phyloP scores from a whole-genome alignment of 2,329 filamentous ascomycete genomes.

The Aspergillus proliferans region DNA sequence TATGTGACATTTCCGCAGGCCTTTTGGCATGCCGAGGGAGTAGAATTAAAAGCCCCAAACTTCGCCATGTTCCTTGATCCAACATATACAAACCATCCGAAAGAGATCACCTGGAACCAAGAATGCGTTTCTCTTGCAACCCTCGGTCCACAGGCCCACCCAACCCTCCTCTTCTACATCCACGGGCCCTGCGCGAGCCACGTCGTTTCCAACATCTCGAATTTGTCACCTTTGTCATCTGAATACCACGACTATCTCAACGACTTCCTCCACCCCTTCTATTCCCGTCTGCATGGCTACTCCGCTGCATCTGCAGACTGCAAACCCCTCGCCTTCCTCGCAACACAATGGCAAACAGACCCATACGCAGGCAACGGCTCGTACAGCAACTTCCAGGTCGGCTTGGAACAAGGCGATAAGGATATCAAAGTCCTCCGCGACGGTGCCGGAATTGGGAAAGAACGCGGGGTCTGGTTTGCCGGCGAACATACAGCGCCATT shows the following conservation, averaged over 20 bases:
- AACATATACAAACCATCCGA: constrained; percentile 56
- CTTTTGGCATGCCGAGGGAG: constrained; percentile 59
- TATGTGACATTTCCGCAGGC: constrained; percentile 65
- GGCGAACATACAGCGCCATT: constrained; percentile 90
- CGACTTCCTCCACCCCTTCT: constrained; percentile 71
- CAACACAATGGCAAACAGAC: constrained; percentile 73
- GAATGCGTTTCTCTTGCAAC: constrained; percentile 72
- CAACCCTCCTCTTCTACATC: constrained; percentile 73
- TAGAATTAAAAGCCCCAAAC: constrained; percentile 41
- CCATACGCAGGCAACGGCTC: constrained; percentile 73
- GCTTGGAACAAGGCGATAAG: constrained; percentile 61
- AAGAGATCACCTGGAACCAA: constrained; percentile 63
- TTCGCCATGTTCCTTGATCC: constrained; percentile 74
- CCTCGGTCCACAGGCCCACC: constrained; percentile 59
- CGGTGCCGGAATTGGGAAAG: constrained; percentile 44
- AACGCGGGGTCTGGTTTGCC: constrained; percentile 72
- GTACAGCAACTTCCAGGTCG: constrained; percentile 80
- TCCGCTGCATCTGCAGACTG: constrained; percentile 49
- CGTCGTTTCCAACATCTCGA: constrained; percentile 30
- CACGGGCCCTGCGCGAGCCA: constrained; percentile 39
- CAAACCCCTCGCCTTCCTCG: constrained; percentile 56
- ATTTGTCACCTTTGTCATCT: constrained; percentile 31
- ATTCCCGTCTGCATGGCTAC: constrained; percentile 67
- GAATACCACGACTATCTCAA: constrained; percentile 52
- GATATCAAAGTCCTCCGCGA: constrained; percentile 60